Evolutionary conservation across 768 basidiomycete species (phyloP).

Genomic region (Suillus weaverae): DNA sequence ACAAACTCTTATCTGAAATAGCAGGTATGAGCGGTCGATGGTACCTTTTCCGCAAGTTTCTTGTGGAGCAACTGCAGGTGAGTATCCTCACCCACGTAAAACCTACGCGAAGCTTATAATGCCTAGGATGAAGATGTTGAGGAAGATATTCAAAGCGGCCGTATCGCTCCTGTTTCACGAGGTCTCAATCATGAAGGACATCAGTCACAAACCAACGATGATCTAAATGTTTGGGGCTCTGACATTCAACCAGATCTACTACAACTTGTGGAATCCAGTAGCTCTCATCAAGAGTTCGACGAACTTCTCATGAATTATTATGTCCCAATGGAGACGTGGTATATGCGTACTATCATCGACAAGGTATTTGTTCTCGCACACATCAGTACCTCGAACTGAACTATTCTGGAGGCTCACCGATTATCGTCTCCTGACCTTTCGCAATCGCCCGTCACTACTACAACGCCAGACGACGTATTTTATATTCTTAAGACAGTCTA

Average conservation of each 20-base stretch:
- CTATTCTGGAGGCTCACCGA: conserved; percentile 70
- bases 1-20: conserved; percentile 84
- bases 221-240: no score
- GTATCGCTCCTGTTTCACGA: conserved; percentile 1
- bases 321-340: conserved; percentile 90
- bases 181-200: background rate
- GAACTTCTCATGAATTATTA: conserved; percentile 74
- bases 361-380: conserved; percentile 53
- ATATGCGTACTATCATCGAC: conserved; percentile 80
- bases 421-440: conserved; percentile 74
- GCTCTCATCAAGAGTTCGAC: conserved; percentile 61
- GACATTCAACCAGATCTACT: conserved; percentile 13
- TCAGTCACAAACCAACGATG: background rate
- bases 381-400: conserved; percentile 1
- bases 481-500: conserved; percentile 90
- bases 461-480: conserved; percentile 91
- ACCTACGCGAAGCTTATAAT: conserved; percentile 13
- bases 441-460: conserved; percentile 63
- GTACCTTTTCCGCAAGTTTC: conserved; percentile 87
- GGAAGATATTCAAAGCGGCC: conserved; percentile 7
- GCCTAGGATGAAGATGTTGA: conserved; percentile 11
- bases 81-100: conserved; percentile 11
- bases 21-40: conserved; percentile 91
- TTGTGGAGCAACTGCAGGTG: conserved; percentile 72
- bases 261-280: conserved; percentile 45